Percentiles rank a stretch among this genome's conserved stretches.
Conservation (phyloP, 371 early-diverging fungal species). For the Actinomortierella wolfii region DNA sequence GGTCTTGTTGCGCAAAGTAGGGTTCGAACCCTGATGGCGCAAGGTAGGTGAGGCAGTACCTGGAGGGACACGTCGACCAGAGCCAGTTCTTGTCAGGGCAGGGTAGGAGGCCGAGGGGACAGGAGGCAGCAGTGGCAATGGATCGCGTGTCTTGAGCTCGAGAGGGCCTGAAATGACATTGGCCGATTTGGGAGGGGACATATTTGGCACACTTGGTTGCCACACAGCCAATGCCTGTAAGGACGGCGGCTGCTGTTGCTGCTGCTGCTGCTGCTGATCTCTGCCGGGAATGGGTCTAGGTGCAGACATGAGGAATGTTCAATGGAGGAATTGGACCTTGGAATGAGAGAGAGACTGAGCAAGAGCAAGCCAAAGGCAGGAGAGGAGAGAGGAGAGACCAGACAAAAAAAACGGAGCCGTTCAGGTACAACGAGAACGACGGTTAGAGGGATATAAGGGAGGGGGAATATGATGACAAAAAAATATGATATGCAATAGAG, state of each 20-base stretch:
- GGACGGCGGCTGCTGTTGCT: slow-evolving; percentile 15
- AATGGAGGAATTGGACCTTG: slow-evolving; percentile 7
- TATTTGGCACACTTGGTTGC: slow-evolving; percentile 25
- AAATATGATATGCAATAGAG: no score
- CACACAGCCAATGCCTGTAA: slow-evolving; percentile 30
- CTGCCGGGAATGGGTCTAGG: neutral
- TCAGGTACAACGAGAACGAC: no score
- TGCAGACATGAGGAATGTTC: neutral
- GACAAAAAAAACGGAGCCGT: no score
- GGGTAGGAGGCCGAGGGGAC: slow-evolving; percentile 2
- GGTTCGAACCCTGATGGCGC: no score
- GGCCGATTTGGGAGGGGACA: slow-evolving; percentile 8
- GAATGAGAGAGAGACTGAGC: slow-evolving; percentile 1
- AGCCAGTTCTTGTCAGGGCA: neutral
- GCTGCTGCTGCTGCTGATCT: neutral
- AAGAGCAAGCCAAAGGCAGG: neutral
- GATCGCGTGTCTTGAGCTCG: slow-evolving; percentile 36
- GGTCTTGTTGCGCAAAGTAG: no score
- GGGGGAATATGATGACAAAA: no score
- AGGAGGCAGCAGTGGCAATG: slow-evolving; percentile 31
- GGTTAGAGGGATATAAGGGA: no score
- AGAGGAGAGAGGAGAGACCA: no score
- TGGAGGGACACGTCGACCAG: neutral
- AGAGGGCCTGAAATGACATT: slow-evolving; percentile 35
- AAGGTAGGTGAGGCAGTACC: neutral